Evolutionary conservation across 2,329 filamentous ascomycete species (phyloP).

Genomic region (Xylariales sp.): DNA sequence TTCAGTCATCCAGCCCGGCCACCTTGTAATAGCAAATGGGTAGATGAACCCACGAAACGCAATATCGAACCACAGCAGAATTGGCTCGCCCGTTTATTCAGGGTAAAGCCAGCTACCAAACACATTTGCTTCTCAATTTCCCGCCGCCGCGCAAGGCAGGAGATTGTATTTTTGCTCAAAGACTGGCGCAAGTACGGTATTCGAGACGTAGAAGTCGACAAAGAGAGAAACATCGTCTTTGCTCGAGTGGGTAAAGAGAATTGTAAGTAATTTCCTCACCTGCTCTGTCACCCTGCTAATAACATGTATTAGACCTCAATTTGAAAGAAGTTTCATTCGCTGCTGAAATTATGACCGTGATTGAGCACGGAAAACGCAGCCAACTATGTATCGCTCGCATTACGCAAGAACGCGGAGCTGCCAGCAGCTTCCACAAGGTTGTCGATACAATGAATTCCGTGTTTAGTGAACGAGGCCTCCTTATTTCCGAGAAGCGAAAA

Average conservation of each 20-base stretch:
- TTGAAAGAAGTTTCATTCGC: constrained; percentile 91
- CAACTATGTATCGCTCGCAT: constrained; percentile 85
- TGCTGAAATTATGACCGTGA: constrained; percentile 86
- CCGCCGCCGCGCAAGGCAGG: constrained; percentile 78
- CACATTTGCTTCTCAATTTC: constrained; percentile 81
- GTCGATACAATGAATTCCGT: constrained; percentile 79
- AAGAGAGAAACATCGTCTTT: constrained; percentile 81
- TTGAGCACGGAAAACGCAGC: constrained; percentile 82
- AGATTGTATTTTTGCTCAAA: constrained; percentile 78
- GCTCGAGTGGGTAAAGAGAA: constrained; percentile 81
- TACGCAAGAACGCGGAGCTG: constrained; percentile 91
- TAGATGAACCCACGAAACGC: constrained; percentile 50
- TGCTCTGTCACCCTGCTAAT: constrained; percentile 27
- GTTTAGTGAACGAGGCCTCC: constrained; percentile 71
- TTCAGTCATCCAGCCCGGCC: constrained; percentile 39
- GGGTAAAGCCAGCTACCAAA: constrained; percentile 83
- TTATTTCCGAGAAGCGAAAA: constrained; percentile 76
- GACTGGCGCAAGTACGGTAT: constrained; percentile 89
- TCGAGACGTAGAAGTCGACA: constrained; percentile 80
- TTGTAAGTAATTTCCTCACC: constrained; percentile 67
- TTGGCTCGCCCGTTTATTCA: constrained; percentile 90
- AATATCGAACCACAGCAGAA: constrained; percentile 78
- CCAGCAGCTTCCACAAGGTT: constrained; percentile 87
- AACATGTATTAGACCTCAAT: constrained; percentile 70
- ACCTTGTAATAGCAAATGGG: constrained; percentile 39